Base-by-base conservation (phyloP, 331 rosid species). In the Rhamnella rubrinervis region DNA sequence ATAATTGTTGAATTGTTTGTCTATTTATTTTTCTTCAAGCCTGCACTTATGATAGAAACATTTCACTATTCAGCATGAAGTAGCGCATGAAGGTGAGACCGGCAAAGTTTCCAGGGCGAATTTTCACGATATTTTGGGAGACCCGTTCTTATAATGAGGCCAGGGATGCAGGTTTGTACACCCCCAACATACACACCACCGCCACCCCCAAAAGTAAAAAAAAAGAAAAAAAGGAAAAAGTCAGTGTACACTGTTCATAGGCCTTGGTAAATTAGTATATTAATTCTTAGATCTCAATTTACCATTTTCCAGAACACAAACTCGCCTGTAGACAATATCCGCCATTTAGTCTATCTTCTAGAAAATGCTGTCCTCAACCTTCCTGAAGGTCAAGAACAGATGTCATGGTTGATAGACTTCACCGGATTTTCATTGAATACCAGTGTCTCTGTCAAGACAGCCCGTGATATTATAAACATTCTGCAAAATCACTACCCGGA, bases 21-120 rank as follows among this genome's bases (percentile, higher is more conserved):
- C 35, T 37, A 23, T 23, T 23, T 23, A 23, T 23, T 67, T 74
- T 38, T 25, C 39, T 55, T 59, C 65, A 39, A 73, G 67, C 44
- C 52, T 66, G 65, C 50, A 60, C 71, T 83, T 66, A 65, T 40
- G 40, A 38, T 41, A 25, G 28, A 60, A 67, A 77, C 39, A 62
- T 75, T 72, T 75, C 14, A 40, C 65, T 59, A 14, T 74, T 52
- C 81, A 93, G 98, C 67, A 75, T 79, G 95, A 93, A 76, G 85
- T 93, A 56, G 97, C 96, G 31, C 95, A 93, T 44, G 98, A 91
- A 81, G 96, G 98, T 44, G 97, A 85, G 81, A 93, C 98, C 0
- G 98, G 98, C 10, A 93, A 93, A 85, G 95, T 79, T 20, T 93
- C 83, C 3, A 84, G 87, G 77, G 95, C 97, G 28, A 85, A 81